Evolutionary conservation across 2,329 filamentous ascomycete genomes (phyloP).

Genomic region (Diaporthe sp.): DNA sequence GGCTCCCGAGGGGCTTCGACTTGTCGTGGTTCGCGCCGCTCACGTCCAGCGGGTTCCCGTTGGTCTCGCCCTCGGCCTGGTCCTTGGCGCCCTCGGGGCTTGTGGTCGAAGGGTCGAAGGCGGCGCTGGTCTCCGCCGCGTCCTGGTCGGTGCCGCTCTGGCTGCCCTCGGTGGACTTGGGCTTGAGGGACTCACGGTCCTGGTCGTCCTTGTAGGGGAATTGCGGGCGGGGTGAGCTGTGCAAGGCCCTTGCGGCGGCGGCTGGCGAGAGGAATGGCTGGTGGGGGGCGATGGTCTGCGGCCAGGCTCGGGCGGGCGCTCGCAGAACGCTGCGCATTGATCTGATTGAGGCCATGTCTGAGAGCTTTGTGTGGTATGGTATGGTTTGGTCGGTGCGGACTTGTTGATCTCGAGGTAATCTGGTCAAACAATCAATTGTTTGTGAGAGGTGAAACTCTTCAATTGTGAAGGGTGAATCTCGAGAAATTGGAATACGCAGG

Average conservation of each 20-base stretch:
- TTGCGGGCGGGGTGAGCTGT: slow-evolving; percentile 42
- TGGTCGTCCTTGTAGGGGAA: slow-evolving; percentile 62
- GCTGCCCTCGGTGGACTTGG: slow-evolving; percentile 73
- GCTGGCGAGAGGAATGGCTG: slow-evolving; percentile 17
- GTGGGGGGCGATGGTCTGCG: background rate
- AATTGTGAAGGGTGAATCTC: background rate
- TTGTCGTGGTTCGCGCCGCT: slow-evolving; percentile 58
- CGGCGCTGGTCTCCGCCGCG: slow-evolving; percentile 63
- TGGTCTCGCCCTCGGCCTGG: slow-evolving; percentile 49
- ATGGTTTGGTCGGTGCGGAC: background rate
- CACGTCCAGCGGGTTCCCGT: slow-evolving; percentile 50
- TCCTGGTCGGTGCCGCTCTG: slow-evolving; percentile 74
- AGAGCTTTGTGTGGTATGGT: background rate
- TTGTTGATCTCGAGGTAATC: background rate
- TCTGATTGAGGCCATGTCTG: slow-evolving; percentile 27
- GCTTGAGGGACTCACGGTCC: slow-evolving; percentile 72
- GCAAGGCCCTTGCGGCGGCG: slow-evolving; percentile 43
- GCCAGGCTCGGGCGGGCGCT: slow-evolving; percentile 31
- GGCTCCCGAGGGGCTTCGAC: slow-evolving; percentile 52
- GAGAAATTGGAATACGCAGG: background rate
- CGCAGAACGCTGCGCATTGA: slow-evolving; percentile 32
- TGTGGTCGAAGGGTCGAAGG: slow-evolving; percentile 77
- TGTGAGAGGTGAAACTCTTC: background rate
- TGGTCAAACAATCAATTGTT: background rate
- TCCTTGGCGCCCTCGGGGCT: slow-evolving; percentile 70